Evolutionary conservation across 2,329 filamentous ascomycete genomes (phyloP).

Genomic region (Tolypocladium inflatum): DNA sequence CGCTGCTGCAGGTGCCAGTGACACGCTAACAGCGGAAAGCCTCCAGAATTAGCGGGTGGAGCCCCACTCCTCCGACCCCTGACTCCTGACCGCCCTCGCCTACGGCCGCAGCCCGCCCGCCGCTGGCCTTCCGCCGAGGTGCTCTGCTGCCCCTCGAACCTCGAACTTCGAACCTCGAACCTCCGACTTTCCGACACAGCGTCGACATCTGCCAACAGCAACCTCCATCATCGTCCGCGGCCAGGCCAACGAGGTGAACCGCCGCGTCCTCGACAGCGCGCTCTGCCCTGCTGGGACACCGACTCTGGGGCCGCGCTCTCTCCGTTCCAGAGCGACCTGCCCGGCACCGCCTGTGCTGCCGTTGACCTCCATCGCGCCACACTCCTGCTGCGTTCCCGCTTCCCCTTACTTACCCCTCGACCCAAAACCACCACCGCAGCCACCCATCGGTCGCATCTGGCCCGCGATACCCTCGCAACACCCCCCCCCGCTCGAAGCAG

Average conservation of each 20-base stretch:
- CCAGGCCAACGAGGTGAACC: background rate
- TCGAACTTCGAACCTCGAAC: background rate
- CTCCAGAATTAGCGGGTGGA: background rate
- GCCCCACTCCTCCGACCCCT: background rate
- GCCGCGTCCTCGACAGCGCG: background rate
- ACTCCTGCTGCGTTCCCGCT: background rate
- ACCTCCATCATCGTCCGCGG: background rate
- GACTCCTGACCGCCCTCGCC: constrained; percentile 1
- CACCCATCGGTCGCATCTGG: too few species aligned
- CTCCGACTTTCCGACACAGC: background rate
- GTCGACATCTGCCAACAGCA: background rate
- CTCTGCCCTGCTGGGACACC: background rate
- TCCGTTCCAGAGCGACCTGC: background rate
- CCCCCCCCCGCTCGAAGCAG: background rate
- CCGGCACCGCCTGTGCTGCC: background rate
- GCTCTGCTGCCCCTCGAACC: background rate
- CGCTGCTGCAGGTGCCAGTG: background rate
- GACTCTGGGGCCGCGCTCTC: background rate
- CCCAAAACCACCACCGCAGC: background rate
- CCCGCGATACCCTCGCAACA: background rate
- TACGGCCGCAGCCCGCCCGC: background rate
- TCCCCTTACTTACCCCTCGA: background rate
- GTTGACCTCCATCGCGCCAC: background rate
- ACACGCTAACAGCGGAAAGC: background rate
- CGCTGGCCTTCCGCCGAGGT: background rate